Evolutionary conservation across 768 basidiomycete genomes (phyloP).

Genomic region (Symmetrospora coprosmae): DNA sequence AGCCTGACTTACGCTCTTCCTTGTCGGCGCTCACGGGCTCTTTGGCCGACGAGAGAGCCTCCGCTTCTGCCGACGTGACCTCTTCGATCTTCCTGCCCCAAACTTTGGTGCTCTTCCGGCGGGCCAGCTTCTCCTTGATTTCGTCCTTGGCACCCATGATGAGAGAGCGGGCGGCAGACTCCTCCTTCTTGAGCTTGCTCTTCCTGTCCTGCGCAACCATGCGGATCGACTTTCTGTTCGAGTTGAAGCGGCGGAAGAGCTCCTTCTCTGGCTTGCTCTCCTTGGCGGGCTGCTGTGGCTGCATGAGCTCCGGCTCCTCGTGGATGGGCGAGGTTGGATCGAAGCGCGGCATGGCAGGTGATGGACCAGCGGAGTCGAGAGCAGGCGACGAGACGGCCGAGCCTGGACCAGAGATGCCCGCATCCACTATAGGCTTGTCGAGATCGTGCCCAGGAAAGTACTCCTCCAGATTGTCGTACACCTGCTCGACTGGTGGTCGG

Average conservation of each 20-base stretch:
- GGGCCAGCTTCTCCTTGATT: conserved; percentile 43
- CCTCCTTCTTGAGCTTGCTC: conserved; percentile 53
- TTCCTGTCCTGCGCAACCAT: conserved; percentile 80
- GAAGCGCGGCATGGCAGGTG: neutral
- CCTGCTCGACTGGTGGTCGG: conserved; percentile 49
- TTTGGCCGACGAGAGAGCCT: conserved; percentile 41
- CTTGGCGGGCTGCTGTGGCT: neutral
- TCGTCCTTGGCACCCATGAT: conserved; percentile 29
- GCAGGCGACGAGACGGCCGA: conserved; percentile 42
- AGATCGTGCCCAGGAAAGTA: conserved; percentile 95
- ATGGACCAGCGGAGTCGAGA: neutral
- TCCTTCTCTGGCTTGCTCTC: neutral
- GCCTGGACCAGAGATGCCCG: conserved; percentile 41
- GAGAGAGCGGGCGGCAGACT: conserved; percentile 40
- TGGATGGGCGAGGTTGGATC: neutral
- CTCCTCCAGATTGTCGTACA: conserved; percentile 79
- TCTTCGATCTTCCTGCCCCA: conserved; percentile 92
- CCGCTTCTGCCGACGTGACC: conserved; percentile 57
- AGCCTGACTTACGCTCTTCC: conserved; percentile 49
- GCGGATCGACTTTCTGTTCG: conserved; percentile 76
- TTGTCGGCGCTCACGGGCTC: conserved; percentile 53
- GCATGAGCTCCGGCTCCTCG: neutral
- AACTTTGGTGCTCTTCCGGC: conserved; percentile 80
- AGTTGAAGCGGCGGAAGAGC: conserved; percentile 36
- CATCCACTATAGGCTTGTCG: conserved; percentile 87